Base-by-base conservation (phyloP, 1,284 basidiomycete species). In the Leccinum fuscescens region DNA sequence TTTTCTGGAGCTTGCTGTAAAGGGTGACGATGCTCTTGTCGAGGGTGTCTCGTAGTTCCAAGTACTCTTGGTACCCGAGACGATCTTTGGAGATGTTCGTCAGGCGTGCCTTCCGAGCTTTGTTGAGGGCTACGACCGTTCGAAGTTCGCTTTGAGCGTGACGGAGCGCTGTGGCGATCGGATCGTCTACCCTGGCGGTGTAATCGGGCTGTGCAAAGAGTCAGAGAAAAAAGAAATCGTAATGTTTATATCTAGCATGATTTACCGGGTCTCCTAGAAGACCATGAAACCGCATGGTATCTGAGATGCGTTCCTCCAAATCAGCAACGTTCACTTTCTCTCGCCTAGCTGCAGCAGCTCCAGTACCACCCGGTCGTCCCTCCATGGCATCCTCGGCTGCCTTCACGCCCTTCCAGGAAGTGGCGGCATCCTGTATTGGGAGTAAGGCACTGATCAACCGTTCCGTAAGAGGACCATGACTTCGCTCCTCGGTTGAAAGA, bases 41-140 rank as follows among this genome's bases (percentile, higher is more conserved):
- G 50, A 96, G 81, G 4, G 88, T 82, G 60, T 95, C 93, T 15
- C 92, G 84, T 5, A 85, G 74, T 33, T 90, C 87, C 62, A 92
- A 77, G 75, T 94, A 96, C 69, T 96, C 94, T 71, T 94, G 92
- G 72, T 93, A 93, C 3, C 89, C 94, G 52, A 98, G 83, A 17
- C 95, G 85, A 67, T 94, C 91, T 64, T 88, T 86, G n/a, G 94
- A 94, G 62, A 95, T 84, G 17, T 82, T 79, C 20, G 82, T 83
- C 2, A 98, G 82, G 0, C 91, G 87, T 24, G 77, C 76, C 70
- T 91, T 92, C 24, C 96, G 90, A 11, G 85, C 83, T 68, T 93
- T 93, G 79, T 98, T 98, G 61, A 86, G 81, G 7, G 86, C 82
- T 2, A 90, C 81, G 58, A 97, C 92, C 6, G 78, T 79, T 5